A percentile compares a stretch with the other conserved stretches of the same genome.
These are phyloP conservation scores for Saraca asoca DNA, from an alignment of 331 rosid species.

Conservation along the genomic window DNA sequence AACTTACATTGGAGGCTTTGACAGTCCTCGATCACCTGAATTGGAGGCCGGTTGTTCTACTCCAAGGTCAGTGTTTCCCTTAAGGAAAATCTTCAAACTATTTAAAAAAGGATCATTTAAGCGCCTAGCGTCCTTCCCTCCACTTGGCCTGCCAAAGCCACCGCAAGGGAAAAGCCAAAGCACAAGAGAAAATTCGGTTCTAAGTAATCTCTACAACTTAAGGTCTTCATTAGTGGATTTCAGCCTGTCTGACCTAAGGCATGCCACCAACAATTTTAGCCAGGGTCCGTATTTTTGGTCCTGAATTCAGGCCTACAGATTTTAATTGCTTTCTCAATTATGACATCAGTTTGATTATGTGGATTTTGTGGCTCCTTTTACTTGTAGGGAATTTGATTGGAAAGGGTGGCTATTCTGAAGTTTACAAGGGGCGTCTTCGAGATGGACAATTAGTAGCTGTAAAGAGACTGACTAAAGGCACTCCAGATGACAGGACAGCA, in stretches of 20 bases:
- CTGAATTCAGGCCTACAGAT: background rate
- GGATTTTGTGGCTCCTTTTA: constrained; percentile 32
- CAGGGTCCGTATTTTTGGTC: constrained; percentile 43
- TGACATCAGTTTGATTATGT: background rate
- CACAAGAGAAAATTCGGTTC: constrained; percentile 43
- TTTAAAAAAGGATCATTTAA: constrained; percentile 50
- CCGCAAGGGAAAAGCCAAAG: constrained; percentile 57
- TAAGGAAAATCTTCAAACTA: constrained; percentile 54
- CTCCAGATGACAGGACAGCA: constrained; percentile 57
- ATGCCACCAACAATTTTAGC: constrained; percentile 66
- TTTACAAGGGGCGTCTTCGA: constrained; percentile 64
- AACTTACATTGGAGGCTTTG: constrained; percentile 42
- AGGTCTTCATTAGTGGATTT: constrained; percentile 59
- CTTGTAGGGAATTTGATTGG: constrained; percentile 68
- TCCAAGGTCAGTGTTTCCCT: constrained; percentile 38
- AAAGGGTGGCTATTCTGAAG: constrained; percentile 75
- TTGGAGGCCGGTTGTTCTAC: constrained; percentile 19
- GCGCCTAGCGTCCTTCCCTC: constrained; percentile 57
- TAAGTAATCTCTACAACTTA: constrained; percentile 46
- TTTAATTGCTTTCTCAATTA: constrained; percentile 25
- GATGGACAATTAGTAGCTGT: constrained; percentile 73
- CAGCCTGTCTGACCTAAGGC: constrained; percentile 49
- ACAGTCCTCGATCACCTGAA: constrained; percentile 27
- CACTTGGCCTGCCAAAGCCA: constrained; percentile 48
- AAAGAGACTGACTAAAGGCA: constrained; percentile 62